These are phyloP conservation scores for Aspergillus thermomutatus DNA, from an alignment of 2,329 filamentous ascomycete genomes.

Conservation along the genomic window DNA sequence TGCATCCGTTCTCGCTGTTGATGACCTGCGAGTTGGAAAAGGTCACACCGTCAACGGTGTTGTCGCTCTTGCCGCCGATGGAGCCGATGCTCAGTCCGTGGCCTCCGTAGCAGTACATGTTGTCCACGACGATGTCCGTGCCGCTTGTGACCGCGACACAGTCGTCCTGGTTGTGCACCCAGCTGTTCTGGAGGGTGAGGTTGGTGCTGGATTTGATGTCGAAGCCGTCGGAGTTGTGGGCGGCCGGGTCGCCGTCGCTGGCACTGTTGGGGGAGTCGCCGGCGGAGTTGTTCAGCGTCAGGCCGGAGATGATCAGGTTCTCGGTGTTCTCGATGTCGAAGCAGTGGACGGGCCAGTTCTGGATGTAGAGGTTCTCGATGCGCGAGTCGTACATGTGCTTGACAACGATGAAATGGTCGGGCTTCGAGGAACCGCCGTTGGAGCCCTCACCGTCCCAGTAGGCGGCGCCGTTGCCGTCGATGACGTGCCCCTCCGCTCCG, in stretches of 20 bases:
- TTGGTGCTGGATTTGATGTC: constrained; percentile 46
- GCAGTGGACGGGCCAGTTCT: constrained; percentile 41
- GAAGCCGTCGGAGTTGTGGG: constrained; percentile 50
- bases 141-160: constrained; percentile 30
- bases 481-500: constrained; percentile 31
- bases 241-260: constrained; percentile 32
- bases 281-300: constrained; percentile 40
- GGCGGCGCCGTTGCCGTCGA: constrained; percentile 39
- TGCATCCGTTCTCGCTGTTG: constrained; percentile 24
- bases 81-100: constrained; percentile 34
- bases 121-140: constrained; percentile 22
- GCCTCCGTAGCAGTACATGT: constrained; percentile 37
- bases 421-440: constrained; percentile 42
- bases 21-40: constrained; percentile 43
- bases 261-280: constrained; percentile 34
- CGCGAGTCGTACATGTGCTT: constrained; percentile 39
- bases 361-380: constrained; percentile 37
- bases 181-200: constrained; percentile 44
- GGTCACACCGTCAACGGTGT: constrained; percentile 51
- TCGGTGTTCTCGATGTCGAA: constrained; percentile 35
- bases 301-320: constrained; percentile 33
- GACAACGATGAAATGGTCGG: constrained; percentile 41
- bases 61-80: constrained; percentile 49
- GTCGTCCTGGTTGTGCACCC: constrained; percentile 45
- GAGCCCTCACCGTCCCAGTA: constrained; percentile 47